Evolutionary conservation across 1,284 basidiomycete species (phyloP), one percentile per base, ranked within the genome.

Genomic region (Tilletia horrida): DNA sequence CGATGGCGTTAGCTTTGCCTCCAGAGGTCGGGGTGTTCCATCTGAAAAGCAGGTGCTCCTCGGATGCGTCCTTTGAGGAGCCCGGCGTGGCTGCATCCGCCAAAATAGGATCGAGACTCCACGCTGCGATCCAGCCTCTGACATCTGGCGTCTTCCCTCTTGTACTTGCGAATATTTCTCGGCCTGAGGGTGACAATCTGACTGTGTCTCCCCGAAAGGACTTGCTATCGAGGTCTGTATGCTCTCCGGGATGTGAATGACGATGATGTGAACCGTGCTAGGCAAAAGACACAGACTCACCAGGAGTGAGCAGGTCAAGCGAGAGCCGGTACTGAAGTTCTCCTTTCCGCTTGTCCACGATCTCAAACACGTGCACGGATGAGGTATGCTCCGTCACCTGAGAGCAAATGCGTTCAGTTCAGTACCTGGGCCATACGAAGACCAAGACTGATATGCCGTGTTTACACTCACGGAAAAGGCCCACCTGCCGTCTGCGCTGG

Each of bases 1-100:
- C 78, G 63, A 79, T 77, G 0, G 78, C 78, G 62, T 80, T 80
- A 16, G 78, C 78, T 64, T 80, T 80, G 0, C 78, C 78, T 16
- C 78, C 78, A 44, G 68, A 69, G 0, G 71, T 80, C 7, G 73
- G 68, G 1, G 78, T 80, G 16, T 65, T 21, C 65, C 67, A 77
- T 13, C 63, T 44, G 23, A 62, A 45, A 25, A 45, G 61, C 16
- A n/a, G 7, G 23, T 21, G 27, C 16, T 14, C 50, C 11, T 52
- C 13, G 8, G 21, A 7, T n/a, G 7, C 6, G 6, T 52, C 50
- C 11, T 7, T 48, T 18, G 7, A 48, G 16, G 45, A 18, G 11
- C 11, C 11, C 35, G 11, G 35, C 45, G 45, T 18, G 45, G 16
- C 45, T 18, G 16, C 16, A 16, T 48, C 16, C 45, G 16, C 45